Base-by-base conservation (phyloP, 306 rosid species). In the Cicer pinnatifidum region DNA sequence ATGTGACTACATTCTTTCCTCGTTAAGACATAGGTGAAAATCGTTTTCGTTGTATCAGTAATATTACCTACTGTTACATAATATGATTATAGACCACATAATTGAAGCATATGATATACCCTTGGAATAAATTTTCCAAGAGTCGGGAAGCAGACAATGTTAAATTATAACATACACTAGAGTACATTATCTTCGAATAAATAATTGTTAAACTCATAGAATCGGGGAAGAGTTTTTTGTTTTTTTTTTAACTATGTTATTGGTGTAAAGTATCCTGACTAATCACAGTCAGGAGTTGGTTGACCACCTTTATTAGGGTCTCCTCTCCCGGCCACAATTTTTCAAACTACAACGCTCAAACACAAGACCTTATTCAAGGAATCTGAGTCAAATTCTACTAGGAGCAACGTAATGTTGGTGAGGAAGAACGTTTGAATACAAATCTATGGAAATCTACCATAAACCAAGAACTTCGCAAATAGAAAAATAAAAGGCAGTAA, bases 1-100 rank as follows among this genome's bases (percentile, higher is more conserved):
- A 39, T 56, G 3, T 81, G 8, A 76, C 75, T 39, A 65, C 56
- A 39, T 81, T 81, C 59, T 39, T 54, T 43, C 78, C 81, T 39
- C 84, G 81, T 33, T 81, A 64, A 71, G 20, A 63, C 48, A 20
- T 54, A 37, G 33, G 17, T 57, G 20, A 1, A 44, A 67, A 11
- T 1, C 7, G 8, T 58, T 8, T 58, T 73, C 9, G 17, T 0
- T 38, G 43, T 58, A 23, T 59, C 12, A 47, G 17, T 11, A 35
- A 11, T 60, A 35, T 35, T 44, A 15, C 45, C 1, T 56, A 7
- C 39, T 52, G 52, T 62, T n/a, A 23, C 16, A 59, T 37, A 44
- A 67, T 11, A 67, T 11, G 15, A 19, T 15, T 12, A 7, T 17
- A 67, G 17, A 44, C 59, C 4, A 11, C 12, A 35, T n/a, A 75